Conservation (phyloP, 2,329 filamentous ascomycete species). For the Pseudogymnoascus sp. region DNA sequence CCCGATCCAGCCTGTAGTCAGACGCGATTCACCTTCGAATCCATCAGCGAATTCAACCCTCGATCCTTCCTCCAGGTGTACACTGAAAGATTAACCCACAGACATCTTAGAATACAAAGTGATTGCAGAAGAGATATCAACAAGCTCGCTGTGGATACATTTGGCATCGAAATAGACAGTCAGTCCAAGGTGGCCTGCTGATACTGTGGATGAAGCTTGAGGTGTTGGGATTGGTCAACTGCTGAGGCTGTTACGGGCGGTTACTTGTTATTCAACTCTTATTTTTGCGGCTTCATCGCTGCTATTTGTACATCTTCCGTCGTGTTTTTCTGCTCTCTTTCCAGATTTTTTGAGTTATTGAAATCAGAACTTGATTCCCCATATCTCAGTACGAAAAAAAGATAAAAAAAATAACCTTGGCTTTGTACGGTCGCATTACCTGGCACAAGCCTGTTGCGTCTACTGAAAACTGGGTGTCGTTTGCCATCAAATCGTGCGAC, state of each 20-base stretch:
- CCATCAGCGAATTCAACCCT: not conserved
- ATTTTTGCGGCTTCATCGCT: constrained; percentile 6
- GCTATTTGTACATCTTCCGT: constrained; percentile 6
- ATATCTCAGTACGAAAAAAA: constrained; percentile 30
- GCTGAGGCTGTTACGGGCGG: constrained; percentile 7
- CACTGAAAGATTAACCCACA: constrained; percentile 1
- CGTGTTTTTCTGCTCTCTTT: constrained; percentile 22
- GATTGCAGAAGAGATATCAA: constrained; percentile 3
- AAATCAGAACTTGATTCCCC: constrained; percentile 32
- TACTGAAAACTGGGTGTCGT: constrained; percentile 21
- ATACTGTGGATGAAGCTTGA: not conserved
- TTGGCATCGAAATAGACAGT: constrained; percentile 5
- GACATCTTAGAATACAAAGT: not conserved
- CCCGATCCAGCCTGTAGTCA: not conserved
- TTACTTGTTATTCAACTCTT: constrained; percentile 6
- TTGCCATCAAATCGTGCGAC: constrained; percentile 13
- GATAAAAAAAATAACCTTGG: constrained; percentile 28
- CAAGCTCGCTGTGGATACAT: constrained; percentile 6
- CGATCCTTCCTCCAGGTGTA: not conserved
- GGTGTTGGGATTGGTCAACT: constrained; percentile 5
- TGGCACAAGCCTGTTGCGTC: constrained; percentile 19
- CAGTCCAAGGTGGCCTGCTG: not conserved
- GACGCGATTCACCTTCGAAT: not conserved
- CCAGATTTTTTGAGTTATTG: constrained; percentile 28
- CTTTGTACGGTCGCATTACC: constrained; percentile 27